Evolutionary conservation across 441 rosid genomes (phyloP).

Genomic region (Theobroma grandiflorum): DNA sequence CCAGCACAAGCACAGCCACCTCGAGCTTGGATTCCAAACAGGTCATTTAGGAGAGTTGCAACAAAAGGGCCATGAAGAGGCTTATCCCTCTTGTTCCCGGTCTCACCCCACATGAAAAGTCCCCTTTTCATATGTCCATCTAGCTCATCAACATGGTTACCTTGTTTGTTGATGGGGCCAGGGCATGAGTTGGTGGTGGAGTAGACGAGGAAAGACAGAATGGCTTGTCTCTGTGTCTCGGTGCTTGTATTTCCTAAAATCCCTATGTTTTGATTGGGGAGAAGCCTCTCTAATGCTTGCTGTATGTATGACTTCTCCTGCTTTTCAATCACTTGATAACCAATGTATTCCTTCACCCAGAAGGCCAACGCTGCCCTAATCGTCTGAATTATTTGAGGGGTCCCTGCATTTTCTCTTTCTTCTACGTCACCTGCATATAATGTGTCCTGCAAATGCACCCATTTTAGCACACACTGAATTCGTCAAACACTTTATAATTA

Average conservation of each 20-base stretch:
- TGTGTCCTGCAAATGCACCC: conserved; percentile 51
- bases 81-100: conserved; percentile 45
- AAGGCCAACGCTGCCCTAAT: conserved; percentile 64
- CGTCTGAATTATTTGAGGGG: conserved; percentile 67
- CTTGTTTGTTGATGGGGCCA: not conserved
- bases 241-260: conserved; percentile 51
- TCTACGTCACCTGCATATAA: conserved; percentile 57
- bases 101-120: conserved; percentile 51
- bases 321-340: conserved; percentile 42
- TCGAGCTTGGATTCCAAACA: conserved; percentile 72
- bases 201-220: conserved; percentile 59
- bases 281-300: conserved; percentile 53
- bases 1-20: conserved; percentile 79
- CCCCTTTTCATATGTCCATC: not conserved
- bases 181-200: conserved; percentile 41
- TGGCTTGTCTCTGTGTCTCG: conserved; percentile 41
- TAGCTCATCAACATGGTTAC: not conserved
- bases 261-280: conserved; percentile 47
- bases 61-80: conserved; percentile 70
- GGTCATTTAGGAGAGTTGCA: conserved; percentile 60
- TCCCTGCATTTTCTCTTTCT: conserved; percentile 67
- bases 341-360: conserved; percentile 63
- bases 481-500: too few species aligned
- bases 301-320: conserved; percentile 48
- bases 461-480: not conserved